Evolutionary conservation across 2,329 filamentous ascomycete genomes (phyloP).

Genomic region (Purpureocillium lavendulum): DNA sequence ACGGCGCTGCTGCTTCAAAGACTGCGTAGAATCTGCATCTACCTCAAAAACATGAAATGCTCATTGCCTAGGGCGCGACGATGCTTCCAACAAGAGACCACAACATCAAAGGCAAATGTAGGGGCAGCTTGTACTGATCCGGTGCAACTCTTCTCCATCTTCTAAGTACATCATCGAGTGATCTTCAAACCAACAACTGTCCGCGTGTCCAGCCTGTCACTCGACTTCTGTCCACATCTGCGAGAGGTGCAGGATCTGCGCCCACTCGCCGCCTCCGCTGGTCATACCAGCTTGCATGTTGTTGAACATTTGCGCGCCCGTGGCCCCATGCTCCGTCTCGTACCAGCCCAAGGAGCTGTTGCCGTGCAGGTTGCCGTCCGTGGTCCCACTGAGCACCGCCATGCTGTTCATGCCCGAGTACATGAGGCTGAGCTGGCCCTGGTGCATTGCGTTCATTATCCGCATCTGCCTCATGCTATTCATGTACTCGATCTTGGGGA

Average conservation of each 20-base stretch:
- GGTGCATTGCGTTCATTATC: constrained; percentile 23
- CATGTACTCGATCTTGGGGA: constrained; percentile 20
- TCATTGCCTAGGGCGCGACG: no score
- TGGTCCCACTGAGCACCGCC: constrained; percentile 14
- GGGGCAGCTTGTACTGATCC: no score
- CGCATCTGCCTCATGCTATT: constrained; percentile 18
- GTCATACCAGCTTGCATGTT: constrained; percentile 22
- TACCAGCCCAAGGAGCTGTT: constrained; percentile 25
- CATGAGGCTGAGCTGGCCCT: constrained; percentile 21
- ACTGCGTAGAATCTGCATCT: no score
- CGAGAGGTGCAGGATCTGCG: constrained; percentile 16
- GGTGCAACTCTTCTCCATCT: no score
- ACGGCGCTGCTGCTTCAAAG: no score
- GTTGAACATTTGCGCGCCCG: constrained; percentile 21
- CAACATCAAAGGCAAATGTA: no score
- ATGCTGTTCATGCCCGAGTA: constrained; percentile 23
- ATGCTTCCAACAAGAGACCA: no score
- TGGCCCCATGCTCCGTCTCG: constrained; percentile 23
- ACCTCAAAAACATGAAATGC: no score
- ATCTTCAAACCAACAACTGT: no score
- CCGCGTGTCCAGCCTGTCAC: constrained; percentile 6
- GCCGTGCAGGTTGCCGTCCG: constrained; percentile 22
- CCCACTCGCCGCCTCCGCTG: constrained; percentile 16
- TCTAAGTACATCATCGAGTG: no score
- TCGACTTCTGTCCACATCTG: constrained; percentile 23